Conservation (phyloP, 2,329 filamentous ascomycete species). For the Metarhizium guizhouense region DNA sequence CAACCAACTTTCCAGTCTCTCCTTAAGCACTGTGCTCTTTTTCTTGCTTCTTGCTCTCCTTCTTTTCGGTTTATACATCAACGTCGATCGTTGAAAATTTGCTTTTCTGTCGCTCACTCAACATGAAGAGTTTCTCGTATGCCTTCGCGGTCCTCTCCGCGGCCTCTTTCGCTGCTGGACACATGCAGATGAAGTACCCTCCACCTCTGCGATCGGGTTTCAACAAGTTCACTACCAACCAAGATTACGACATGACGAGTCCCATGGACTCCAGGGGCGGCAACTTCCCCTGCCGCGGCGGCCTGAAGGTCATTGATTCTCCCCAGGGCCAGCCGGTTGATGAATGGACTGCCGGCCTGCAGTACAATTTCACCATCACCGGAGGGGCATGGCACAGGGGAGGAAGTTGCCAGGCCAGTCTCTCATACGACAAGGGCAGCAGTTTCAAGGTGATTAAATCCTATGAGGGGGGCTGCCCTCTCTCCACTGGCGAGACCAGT, state of each 20-base stretch:
- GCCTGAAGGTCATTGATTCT: conserved; percentile 39
- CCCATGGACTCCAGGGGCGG: conserved; percentile 52
- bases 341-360: conserved; percentile 42
- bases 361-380: conserved; percentile 43
- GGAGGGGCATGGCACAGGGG: conserved; percentile 45
- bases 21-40: background rate
- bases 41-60: background rate
- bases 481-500: conserved; percentile 11
- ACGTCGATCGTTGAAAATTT: background rate
- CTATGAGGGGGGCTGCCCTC: conserved; percentile 26
- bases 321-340: conserved; percentile 43
- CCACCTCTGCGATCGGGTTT: conserved; percentile 43
- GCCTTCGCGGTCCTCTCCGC: conserved; percentile 15
- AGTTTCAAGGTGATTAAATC: conserved; percentile 44
- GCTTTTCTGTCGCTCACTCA: conserved; percentile 11
- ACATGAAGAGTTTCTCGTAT: conserved; percentile 31
- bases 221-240: conserved; percentile 38
- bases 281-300: conserved; percentile 71
- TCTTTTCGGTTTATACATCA: too few species aligned
- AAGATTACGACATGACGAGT: conserved; percentile 64
- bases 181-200: conserved; percentile 48
- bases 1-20: background rate
- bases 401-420: conserved; percentile 53
- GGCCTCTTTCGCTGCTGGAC: conserved; percentile 25
- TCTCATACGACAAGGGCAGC: conserved; percentile 51